Percentiles rank a stretch among this genome's conserved stretches.
Evolutionary conservation across 176 grass and related monocot species (phyloP).

Genomic region (Lolium perenne): DNA sequence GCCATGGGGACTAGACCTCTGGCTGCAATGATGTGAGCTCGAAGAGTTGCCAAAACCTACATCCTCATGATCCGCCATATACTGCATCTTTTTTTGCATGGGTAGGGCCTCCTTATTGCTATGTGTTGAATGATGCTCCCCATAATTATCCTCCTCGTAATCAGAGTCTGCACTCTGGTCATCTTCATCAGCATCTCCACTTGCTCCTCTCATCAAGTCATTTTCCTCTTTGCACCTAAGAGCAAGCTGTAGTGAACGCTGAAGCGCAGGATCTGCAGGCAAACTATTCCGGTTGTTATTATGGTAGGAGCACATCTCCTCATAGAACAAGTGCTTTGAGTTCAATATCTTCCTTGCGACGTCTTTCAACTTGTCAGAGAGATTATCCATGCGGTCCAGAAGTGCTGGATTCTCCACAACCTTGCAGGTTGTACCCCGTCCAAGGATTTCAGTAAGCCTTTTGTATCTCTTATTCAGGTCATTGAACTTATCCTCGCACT

Average conservation of each 20-base stretch:
- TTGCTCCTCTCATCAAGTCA: slow-evolving; percentile 35
- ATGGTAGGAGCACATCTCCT: slow-evolving; percentile 83
- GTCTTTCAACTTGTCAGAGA: slow-evolving; percentile 66
- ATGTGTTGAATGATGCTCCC: slow-evolving; percentile 45
- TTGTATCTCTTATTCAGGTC: slow-evolving; percentile 85
- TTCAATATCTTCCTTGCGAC: slow-evolving; percentile 63
- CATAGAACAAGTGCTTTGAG: slow-evolving; percentile 77
- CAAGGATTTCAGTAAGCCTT: slow-evolving; percentile 68
- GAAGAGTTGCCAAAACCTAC: slow-evolving; percentile 51
- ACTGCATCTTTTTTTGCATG: slow-evolving; percentile 53
- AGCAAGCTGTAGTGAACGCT: slow-evolving; percentile 55
- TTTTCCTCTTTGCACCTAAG: slow-evolving; percentile 64
- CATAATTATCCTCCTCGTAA: slow-evolving; percentile 59
- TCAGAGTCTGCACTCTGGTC: slow-evolving; percentile 55
- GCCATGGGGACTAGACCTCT: slow-evolving; percentile 45
- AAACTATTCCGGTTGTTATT: slow-evolving; percentile 58
- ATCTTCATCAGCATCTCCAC: slow-evolving; percentile 64
- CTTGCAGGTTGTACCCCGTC: slow-evolving; percentile 63
- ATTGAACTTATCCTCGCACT: slow-evolving; percentile 83
- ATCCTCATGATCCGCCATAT: slow-evolving; percentile 50
- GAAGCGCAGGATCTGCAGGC: slow-evolving; percentile 60
- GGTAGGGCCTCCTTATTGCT: slow-evolving; percentile 33
- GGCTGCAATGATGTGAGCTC: slow-evolving; percentile 44
- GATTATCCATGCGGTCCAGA: slow-evolving; percentile 51
- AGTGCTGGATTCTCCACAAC: slow-evolving; percentile 64